phyloP scores from a whole-genome alignment of 352 stramenopile species.

The Phytophthora megakarya region DNA sequence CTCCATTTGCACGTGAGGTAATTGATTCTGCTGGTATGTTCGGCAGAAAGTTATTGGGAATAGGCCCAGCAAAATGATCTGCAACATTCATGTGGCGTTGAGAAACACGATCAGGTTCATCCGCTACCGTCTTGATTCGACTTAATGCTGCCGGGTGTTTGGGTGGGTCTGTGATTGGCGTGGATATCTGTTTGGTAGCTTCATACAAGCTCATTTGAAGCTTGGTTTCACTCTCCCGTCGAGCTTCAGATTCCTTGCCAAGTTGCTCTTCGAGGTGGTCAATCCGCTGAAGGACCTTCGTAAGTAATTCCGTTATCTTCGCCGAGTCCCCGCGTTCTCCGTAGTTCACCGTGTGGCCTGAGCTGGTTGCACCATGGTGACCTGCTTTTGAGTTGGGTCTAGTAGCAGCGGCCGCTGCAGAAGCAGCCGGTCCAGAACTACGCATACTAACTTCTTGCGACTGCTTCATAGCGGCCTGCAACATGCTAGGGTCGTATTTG shows the following conservation, averaged over 20 bases:
- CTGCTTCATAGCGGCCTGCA: slow-evolving; percentile 78
- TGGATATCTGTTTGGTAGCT: slow-evolving; percentile 11
- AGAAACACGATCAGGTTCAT: slow-evolving; percentile 70
- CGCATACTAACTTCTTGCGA: slow-evolving; percentile 71
- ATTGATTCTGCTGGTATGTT: slow-evolving; percentile 2
- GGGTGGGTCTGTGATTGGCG: slow-evolving; percentile 1
- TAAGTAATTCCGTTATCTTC: slow-evolving; percentile 45
- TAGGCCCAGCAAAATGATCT: slow-evolving; percentile 16
- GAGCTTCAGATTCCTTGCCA: slow-evolving; percentile 49
- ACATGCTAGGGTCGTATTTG: slow-evolving; percentile 79
- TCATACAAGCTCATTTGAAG: slow-evolving; percentile 35
- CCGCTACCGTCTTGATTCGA: slow-evolving; percentile 30
- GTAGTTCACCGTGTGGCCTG: slow-evolving; percentile 5
- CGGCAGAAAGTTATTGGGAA: background rate
- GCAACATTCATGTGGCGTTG: slow-evolving; percentile 50
- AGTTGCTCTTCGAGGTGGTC: slow-evolving; percentile 54
- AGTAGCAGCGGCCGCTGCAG: slow-evolving; percentile 13
- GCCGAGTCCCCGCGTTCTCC: too few relatives aligned
- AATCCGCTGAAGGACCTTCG: slow-evolving; percentile 57
- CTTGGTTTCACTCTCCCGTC: slow-evolving; percentile 54
- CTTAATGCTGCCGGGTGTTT: slow-evolving; percentile 12
- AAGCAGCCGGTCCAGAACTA: slow-evolving; percentile 14
- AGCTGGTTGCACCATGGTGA: background rate
- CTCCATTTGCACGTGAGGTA: background rate
- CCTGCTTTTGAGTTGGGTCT: slow-evolving; percentile 4